These are phyloP conservation scores for Penicillium fimorum DNA, from an alignment of 495 filamentous ascomycete genomes.

Conservation along the genomic window DNA sequence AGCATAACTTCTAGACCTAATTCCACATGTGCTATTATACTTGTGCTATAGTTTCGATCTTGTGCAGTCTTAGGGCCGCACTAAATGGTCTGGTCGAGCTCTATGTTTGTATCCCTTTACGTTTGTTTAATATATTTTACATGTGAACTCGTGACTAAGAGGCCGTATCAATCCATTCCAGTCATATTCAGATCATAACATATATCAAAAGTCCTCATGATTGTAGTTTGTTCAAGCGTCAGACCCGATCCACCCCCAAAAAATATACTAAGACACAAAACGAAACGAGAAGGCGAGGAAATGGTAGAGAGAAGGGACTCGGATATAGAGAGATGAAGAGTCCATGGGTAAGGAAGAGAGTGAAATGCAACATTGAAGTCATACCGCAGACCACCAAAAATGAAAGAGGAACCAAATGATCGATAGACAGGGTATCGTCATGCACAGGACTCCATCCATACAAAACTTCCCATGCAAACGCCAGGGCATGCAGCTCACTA, in stretches of 20 bases:
- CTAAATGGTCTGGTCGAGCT: background rate
- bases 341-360: background rate
- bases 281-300: constrained; percentile 15
- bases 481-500: constrained; percentile 24
- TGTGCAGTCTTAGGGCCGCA: too few species aligned
- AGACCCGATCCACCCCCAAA: constrained; percentile 23
- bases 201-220: constrained; percentile 17
- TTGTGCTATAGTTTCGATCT: too few species aligned
- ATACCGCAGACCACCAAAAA: constrained; percentile 24
- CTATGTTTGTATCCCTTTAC: background rate
- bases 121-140: background rate
- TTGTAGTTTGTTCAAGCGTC: constrained; percentile 14
- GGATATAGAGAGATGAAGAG: constrained; percentile 4
- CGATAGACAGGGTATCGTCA: constrained; percentile 43
- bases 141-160: background rate
- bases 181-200: constrained; percentile 24
- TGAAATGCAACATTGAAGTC: background rate
- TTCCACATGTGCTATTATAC: too few species aligned
- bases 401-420: constrained; percentile 29
- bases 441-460: constrained; percentile 35
- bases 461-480: constrained; percentile 27
- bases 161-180: constrained; percentile 9
- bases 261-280: constrained; percentile 30
- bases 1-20: too few species aligned
- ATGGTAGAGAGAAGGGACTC: background rate